A percentile compares a stretch with the other conserved stretches of the same genome.
Conservation (phyloP, 2,329 filamentous ascomycete genomes). For the Microdochium paspali region DNA sequence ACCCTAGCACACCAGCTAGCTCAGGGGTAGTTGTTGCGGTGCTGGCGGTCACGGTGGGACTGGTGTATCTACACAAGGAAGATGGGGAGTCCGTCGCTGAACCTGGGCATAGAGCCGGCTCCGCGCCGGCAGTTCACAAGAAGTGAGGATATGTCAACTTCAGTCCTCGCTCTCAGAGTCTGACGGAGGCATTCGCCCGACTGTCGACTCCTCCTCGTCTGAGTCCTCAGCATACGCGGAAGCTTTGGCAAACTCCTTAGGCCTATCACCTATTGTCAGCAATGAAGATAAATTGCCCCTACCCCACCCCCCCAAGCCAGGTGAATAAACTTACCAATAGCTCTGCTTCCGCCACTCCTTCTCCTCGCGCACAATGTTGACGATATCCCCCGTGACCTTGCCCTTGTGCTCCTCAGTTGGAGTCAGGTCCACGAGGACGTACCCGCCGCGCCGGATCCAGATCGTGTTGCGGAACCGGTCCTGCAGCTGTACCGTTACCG, state of each 20-base stretch:
- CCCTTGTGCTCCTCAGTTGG: constrained; percentile 58
- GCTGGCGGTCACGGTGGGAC: constrained; percentile 56
- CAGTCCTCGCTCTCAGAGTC: constrained; percentile 62
- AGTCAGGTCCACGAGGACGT: constrained; percentile 68
- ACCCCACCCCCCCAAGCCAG: no score
- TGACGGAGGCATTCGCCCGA: constrained; percentile 77
- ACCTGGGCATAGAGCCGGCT: not conserved
- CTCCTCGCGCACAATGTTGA: constrained; percentile 88
- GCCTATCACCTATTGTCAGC: no score
- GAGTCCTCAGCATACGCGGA: constrained; percentile 49
- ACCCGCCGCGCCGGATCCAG: constrained; percentile 86
- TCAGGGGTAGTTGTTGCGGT: constrained; percentile 58
- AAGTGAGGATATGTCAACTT: constrained; percentile 2
- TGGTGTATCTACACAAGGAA: constrained; percentile 40
- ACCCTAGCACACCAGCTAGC: constrained; percentile 60
- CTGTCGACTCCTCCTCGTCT: constrained; percentile 68
- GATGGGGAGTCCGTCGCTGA: constrained; percentile 8
- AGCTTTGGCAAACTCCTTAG: constrained; percentile 66
- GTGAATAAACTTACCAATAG: constrained; percentile 62
- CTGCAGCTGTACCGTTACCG: constrained; percentile 70
- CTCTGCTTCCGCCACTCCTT: constrained; percentile 80
- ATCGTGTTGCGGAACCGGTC: constrained; percentile 83
- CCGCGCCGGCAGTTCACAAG: not conserved
- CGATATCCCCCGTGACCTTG: constrained; percentile 78
- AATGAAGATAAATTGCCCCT: no score